Percentiles rank a stretch among this genome's conserved stretches.
These are phyloP conservation scores for Phialemonium atrogriseum DNA, from an alignment of 2,329 filamentous ascomycete genomes.

Conservation along the genomic window DNA sequence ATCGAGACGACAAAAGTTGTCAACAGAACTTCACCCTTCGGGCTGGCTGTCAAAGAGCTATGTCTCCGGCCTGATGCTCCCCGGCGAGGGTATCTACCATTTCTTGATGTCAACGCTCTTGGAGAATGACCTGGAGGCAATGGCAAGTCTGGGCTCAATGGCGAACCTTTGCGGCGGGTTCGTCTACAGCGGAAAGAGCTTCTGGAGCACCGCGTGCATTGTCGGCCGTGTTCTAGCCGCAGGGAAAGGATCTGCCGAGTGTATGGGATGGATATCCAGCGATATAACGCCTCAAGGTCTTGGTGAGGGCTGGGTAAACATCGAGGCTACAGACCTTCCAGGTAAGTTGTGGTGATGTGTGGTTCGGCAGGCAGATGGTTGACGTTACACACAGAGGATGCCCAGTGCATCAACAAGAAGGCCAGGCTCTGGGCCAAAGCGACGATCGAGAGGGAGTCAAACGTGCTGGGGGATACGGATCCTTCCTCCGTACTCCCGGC, in stretches of 20 bases:
- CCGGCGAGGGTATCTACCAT: conserved; percentile 54
- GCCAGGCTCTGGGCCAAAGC: conserved; percentile 55
- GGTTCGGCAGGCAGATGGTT: too few relatives aligned
- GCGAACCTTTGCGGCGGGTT: conserved; percentile 59
- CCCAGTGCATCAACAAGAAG: conserved; percentile 41
- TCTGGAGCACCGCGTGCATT: conserved; percentile 61
- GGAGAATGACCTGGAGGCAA: conserved; percentile 54
- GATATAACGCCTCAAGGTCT: conserved; percentile 45
- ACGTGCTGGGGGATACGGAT: conserved; percentile 50
- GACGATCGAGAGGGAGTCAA: conserved; percentile 50
- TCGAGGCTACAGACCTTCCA: conserved; percentile 44
- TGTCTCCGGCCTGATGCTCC: conserved; percentile 55
- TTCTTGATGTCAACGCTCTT: conserved; percentile 58
- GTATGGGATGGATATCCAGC: conserved; percentile 62
- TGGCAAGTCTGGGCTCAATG: conserved; percentile 49
- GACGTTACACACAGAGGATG: conserved; percentile 29
- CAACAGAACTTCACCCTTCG: conserved; percentile 47
- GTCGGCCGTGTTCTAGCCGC: conserved; percentile 58
- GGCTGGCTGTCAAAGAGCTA: conserved; percentile 64
- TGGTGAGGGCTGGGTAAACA: conserved; percentile 49
- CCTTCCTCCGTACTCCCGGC: conserved; percentile 45
- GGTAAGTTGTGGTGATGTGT: too few relatives aligned
- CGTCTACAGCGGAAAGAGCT: conserved; percentile 54
- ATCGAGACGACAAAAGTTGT: conserved; percentile 43
- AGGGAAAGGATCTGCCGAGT: conserved; percentile 52